These are phyloP conservation scores for Bassia scoparia DNA, from an alignment of 148 eudicot species.

Conservation along the genomic window DNA sequence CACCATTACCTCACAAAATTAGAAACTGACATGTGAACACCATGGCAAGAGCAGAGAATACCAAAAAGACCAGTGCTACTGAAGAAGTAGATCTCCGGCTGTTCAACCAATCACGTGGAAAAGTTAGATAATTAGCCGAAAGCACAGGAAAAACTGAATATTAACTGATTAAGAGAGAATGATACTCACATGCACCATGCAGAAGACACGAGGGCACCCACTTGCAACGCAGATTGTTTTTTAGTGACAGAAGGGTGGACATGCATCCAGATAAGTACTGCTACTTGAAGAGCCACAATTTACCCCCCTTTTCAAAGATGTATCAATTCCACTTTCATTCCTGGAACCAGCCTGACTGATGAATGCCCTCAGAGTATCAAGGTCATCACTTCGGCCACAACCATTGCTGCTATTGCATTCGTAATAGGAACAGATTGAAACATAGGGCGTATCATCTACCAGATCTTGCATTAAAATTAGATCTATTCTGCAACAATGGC, in stretches of 20 bases:
- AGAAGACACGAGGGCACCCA: slow-evolving; percentile 59
- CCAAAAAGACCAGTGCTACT: slow-evolving; percentile 67
- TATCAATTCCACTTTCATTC: slow-evolving; percentile 26
- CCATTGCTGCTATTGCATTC: slow-evolving; percentile 21
- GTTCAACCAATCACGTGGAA: slow-evolving; percentile 22
- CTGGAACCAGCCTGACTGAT: slow-evolving; percentile 22
- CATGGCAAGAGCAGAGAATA: slow-evolving; percentile 65
- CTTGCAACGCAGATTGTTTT: slow-evolving; percentile 22
- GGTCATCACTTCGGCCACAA: slow-evolving; percentile 27
- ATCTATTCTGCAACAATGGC: slow-evolving; percentile 29
- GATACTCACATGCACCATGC: slow-evolving; percentile 54
- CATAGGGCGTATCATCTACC: slow-evolving; percentile 27
- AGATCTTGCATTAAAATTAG: slow-evolving; percentile 25
- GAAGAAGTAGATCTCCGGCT: slow-evolving; percentile 63
- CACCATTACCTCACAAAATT: slow-evolving; percentile 55
- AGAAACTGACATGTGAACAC: slow-evolving; percentile 57
- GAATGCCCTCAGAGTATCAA: slow-evolving; percentile 23
- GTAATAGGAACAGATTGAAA: slow-evolving; percentile 21
- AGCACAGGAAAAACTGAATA: slow-evolving; percentile 1
- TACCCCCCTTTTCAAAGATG: slow-evolving; percentile 28
- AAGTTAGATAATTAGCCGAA: slow-evolving; percentile 21
- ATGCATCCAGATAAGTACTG: slow-evolving; percentile 25
- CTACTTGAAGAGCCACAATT: slow-evolving; percentile 24
- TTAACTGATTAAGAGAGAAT: not conserved
- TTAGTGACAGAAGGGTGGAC: slow-evolving; percentile 23